These are phyloP conservation scores for Boletellus sp. DNA, from an alignment of 1,284 basidiomycete species.

Conservation along the genomic window DNA sequence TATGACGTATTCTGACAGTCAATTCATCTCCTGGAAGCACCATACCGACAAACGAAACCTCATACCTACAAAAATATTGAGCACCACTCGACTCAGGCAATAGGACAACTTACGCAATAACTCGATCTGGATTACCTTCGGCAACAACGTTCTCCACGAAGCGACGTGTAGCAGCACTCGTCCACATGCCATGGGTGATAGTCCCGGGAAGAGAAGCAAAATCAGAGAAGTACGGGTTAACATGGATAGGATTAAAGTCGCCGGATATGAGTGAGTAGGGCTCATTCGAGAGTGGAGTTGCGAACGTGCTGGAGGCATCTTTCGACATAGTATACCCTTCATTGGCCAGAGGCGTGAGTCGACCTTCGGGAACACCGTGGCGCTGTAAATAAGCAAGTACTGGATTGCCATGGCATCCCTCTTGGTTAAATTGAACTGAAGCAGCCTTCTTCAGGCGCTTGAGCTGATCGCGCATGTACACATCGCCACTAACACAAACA, in stretches of 20 bases:
- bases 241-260: conserved; percentile 97
- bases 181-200: conserved; percentile 98
- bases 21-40: conserved; percentile 92
- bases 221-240: conserved; percentile 97
- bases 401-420: conserved; percentile 89
- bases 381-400: conserved; percentile 92
- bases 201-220: conserved; percentile 92
- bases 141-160: conserved; percentile 94
- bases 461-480: conserved; percentile 82
- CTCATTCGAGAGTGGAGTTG: conserved; percentile 84
- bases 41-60: conserved; percentile 95
- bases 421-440: conserved; percentile 81
- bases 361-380: conserved; percentile 77
- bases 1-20: conserved; percentile 84
- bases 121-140: conserved; percentile 88
- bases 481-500: conserved; percentile 80
- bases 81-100: conserved; percentile 1
- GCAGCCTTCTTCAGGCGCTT: conserved; percentile 88
- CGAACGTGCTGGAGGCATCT: conserved; percentile 59
- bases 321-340: conserved; percentile 82
- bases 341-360: conserved; percentile 74
- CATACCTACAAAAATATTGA: conserved; percentile 55
- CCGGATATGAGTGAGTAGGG: conserved; percentile 95
- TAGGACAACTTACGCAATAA: conserved; percentile 63
- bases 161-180: conserved; percentile 89